These are phyloP conservation scores for Paramecium sexaurelia DNA, from an alignment of 73 alveolate genomes.

Conservation along the genomic window DNA sequence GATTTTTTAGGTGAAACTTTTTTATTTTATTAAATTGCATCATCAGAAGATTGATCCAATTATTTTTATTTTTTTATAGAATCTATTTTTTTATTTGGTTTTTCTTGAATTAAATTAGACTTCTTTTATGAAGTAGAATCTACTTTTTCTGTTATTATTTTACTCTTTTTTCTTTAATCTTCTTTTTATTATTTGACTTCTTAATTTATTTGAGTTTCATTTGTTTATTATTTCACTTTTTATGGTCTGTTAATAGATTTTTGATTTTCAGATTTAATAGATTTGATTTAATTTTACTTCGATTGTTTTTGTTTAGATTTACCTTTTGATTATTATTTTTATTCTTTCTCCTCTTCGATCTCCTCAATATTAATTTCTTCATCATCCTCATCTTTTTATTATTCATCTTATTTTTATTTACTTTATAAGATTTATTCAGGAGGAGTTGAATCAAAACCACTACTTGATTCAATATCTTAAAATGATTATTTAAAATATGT, in stretches of 20 bases:
- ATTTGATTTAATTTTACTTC: neutral
- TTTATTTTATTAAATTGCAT: neutral
- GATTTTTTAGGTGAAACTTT: neutral
- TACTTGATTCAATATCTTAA: neutral
- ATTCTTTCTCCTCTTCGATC: neutral
- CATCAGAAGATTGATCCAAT: neutral
- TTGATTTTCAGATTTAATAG: no score
- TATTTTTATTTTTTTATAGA: neutral
- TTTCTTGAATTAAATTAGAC: neutral
- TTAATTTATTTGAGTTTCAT: neutral
- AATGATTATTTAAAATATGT: conserved; percentile 12
- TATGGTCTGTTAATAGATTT: neutral
- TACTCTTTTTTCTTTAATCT: neutral
- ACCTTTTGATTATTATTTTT: neutral
- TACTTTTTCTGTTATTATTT: neutral
- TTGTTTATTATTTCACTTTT: neutral
- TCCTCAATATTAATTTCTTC: neutral
- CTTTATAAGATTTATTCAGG: neutral
- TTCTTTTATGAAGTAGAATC: neutral
- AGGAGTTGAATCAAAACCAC: conserved; percentile 44
- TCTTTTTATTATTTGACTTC: neutral
- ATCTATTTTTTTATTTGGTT: neutral
- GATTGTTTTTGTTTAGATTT: neutral
- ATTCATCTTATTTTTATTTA: neutral
- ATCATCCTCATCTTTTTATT: neutral